phyloP scores from a whole-genome alignment of 75 land plant species.

The Selaginella moellendorffii region DNA sequence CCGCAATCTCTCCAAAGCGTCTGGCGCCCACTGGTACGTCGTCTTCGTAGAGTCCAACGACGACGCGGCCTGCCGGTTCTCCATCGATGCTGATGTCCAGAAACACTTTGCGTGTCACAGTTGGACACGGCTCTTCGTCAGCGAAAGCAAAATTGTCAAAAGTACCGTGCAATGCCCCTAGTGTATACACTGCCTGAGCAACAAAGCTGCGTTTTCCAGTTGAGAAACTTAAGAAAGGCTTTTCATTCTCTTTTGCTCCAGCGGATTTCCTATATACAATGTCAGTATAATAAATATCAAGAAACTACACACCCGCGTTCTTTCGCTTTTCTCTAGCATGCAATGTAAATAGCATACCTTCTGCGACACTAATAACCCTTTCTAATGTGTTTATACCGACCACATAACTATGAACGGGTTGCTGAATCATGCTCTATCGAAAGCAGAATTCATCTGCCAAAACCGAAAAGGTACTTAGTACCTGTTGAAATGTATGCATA shows the following conservation, averaged over 20 bases:
- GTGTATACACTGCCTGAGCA: no score
- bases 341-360: background rate
- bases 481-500: no score
- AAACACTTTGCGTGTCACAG: slow-evolving; percentile 44
- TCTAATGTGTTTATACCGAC: no score
- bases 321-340: background rate
- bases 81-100: slow-evolving; percentile 75
- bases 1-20: slow-evolving; percentile 47
- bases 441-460: background rate
- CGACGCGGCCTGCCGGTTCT: slow-evolving; percentile 54
- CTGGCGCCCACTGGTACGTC: slow-evolving; percentile 53
- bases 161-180: no score
- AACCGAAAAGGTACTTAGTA: background rate
- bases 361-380: no score
- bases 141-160: no score
- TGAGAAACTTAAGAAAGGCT: background rate
- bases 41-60: slow-evolving; percentile 52
- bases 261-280: background rate
- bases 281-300: background rate
- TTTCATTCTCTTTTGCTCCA: background rate
- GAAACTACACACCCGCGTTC: background rate
- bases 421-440: background rate
- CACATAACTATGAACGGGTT: background rate
- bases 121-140: background rate
- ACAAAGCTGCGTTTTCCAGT: background rate